Base-by-base conservation (phyloP, 2,329 filamentous ascomycete species). In the Ophiostoma angusticollis region DNA sequence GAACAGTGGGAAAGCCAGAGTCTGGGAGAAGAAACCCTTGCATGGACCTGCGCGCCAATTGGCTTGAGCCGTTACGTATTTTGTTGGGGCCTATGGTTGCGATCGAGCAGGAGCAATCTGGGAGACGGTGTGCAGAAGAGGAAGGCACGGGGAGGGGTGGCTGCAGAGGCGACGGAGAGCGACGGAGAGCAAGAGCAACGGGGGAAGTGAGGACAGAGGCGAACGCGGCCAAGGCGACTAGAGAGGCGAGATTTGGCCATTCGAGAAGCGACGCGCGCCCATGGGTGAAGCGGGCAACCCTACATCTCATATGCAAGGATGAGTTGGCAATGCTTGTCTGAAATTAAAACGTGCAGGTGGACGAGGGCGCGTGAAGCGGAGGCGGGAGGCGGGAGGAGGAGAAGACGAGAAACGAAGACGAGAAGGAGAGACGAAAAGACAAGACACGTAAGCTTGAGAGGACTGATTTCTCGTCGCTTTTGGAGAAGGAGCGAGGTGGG, bases 271-370 rank as follows among this genome's bases (percentile, higher is more conserved):
- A n/a, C 19, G 59, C 31, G 34, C 27, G 35, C 52, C 57, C n/a
- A n/a, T n/a, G n/a, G n/a, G 59, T 59, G 31, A 31, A 22, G 34
- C 30, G 21, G n/a, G 34, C 34, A 31, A 38, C 33, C 40, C 19
- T 43, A 40, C 37, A 43, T 38, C 29, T 60, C 64, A 68, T 68
- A 82, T 78, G 78, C 76, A 80, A 60, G 74, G 77, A 80, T 82
- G 78, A 77, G 78, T 73, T 82, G 78, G 75, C 78, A 81, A 60
- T 54, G 63, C 50, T 54, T 62, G 63, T 70, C 35, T 65, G 64
- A 68, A 63, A 67, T 68, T 70, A 66, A 65, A 35, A n/a, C 8
- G 27, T 30, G n/a, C 30, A 27, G 23, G 16, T 18, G n/a, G 35
- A 17, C 35, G 29, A 25, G 21, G 36, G 27, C 22, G 29, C 31